Evolutionary conservation across 2,329 filamentous ascomycete species (phyloP).

Genomic region (Zymoseptoria brevis): DNA sequence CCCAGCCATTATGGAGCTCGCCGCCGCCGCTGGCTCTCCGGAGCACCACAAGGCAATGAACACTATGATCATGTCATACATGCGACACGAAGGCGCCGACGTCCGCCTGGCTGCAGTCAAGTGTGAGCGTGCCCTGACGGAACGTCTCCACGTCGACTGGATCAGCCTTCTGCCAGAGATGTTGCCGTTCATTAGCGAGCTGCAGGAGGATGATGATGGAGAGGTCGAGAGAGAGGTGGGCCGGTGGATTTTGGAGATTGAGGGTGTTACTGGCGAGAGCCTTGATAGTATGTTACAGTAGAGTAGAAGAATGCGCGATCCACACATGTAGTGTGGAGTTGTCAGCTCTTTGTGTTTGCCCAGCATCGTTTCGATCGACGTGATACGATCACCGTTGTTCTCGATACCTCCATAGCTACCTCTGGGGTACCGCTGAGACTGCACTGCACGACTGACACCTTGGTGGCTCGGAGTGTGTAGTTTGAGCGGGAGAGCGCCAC

Average conservation of each 20-base stretch:
- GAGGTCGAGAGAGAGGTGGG: conserved; percentile 82
- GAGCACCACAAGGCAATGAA: conserved; percentile 92
- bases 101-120: conserved; percentile 76
- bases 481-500: too few relatives aligned
- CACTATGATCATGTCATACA: conserved; percentile 63
- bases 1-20: conserved; percentile 71
- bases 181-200: conserved; percentile 88
- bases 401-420: too few relatives aligned
- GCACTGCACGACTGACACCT: too few relatives aligned
- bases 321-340: not conserved
- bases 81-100: conserved; percentile 63
- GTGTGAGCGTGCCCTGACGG: conserved; percentile 63
- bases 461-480: too few relatives aligned
- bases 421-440: too few relatives aligned
- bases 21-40: conserved; percentile 69
- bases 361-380: too few relatives aligned
- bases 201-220: conserved; percentile 95
- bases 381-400: too few relatives aligned
- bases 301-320: not conserved
- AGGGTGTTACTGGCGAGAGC: conserved; percentile 80
- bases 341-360: too few relatives aligned
- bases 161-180: conserved; percentile 85
- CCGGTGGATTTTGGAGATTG: conserved; percentile 83
- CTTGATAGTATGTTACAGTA: conserved; percentile 72
- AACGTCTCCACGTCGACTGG: conserved; percentile 86